A percentile compares a stretch with the other conserved stretches of the same genome.
Conservation (phyloP, 306 rosid genomes). For the Vicia villosa region DNA sequence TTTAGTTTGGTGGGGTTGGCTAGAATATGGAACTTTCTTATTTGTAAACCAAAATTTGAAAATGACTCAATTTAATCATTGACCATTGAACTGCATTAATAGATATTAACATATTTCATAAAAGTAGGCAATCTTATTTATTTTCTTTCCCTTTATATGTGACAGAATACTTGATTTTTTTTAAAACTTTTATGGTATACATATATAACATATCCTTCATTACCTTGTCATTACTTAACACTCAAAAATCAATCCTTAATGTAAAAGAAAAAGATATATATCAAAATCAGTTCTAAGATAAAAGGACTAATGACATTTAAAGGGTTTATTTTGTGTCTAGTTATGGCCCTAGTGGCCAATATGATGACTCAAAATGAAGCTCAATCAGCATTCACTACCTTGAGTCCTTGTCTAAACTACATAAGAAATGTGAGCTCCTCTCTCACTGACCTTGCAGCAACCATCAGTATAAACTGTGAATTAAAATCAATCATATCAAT, state of each 20-base stretch:
- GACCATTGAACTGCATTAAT: neutral
- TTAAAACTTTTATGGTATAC: neutral
- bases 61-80: neutral
- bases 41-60: neutral
- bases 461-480: too few relatives aligned
- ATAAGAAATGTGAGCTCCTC: too few relatives aligned
- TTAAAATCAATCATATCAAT: too few relatives aligned
- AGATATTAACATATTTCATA: neutral
- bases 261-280: neutral
- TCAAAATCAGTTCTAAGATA: neutral
- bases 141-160: neutral
- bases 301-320: constrained; percentile 39
- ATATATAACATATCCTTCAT: constrained; percentile 29
- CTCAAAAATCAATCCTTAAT: neutral
- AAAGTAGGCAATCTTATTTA: constrained; percentile 58
- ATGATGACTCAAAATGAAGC: constrained; percentile 47
- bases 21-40: constrained; percentile 1
- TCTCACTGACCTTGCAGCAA: too few relatives aligned
- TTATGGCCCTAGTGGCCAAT: constrained; percentile 38
- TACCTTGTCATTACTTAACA: neutral
- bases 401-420: constrained; percentile 65
- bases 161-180: neutral
- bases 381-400: constrained; percentile 51
- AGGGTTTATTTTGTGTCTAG: constrained; percentile 34
- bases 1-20: constrained; percentile 46